phyloP scores from a whole-genome alignment of 495 filamentous ascomycete genomes.

The Astrothelium subdiscretum region DNA sequence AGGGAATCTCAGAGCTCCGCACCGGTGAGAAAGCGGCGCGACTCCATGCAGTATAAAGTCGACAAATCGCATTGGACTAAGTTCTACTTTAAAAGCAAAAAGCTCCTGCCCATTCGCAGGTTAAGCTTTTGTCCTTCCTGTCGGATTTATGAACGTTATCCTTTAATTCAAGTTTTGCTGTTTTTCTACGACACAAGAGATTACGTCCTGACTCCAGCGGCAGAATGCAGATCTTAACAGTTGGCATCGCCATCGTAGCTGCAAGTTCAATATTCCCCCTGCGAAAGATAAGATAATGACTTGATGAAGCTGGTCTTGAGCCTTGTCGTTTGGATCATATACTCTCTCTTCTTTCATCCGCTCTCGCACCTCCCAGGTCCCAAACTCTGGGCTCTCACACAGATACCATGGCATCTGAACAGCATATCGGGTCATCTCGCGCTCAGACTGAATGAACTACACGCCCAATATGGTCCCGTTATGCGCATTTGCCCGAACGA shows the following conservation, averaged over 20 bases:
- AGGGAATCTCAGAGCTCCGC: neutral
- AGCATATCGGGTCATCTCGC: conserved; percentile 16
- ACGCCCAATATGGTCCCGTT: conserved; percentile 22
- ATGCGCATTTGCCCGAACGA: conserved; percentile 24
- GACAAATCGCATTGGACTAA: no score
- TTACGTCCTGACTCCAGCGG: neutral
- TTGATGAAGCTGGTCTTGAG: neutral
- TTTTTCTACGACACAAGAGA: neutral
- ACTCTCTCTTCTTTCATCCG: conserved; percentile 20
- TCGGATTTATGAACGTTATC: neutral
- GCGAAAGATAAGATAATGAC: neutral
- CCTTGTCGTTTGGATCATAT: conserved; percentile 4
- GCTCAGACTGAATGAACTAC: conserved; percentile 18
- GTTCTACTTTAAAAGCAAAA: neutral
- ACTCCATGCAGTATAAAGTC: no score
- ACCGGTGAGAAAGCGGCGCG: no score
- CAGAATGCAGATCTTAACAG: neutral
- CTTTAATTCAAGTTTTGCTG: neutral
- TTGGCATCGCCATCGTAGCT: neutral
- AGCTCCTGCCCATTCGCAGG: no score
- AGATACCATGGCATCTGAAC: conserved; percentile 4
- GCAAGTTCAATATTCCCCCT: neutral
- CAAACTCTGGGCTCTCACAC: conserved; percentile 13
- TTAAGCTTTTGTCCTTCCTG: neutral
- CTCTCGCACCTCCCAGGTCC: conserved; percentile 21